Evolutionary conservation across 2,329 filamentous ascomycete genomes (phyloP), one percentile per base, ranked within the genome.

Genomic region (Trichoderma guizhouense): DNA sequence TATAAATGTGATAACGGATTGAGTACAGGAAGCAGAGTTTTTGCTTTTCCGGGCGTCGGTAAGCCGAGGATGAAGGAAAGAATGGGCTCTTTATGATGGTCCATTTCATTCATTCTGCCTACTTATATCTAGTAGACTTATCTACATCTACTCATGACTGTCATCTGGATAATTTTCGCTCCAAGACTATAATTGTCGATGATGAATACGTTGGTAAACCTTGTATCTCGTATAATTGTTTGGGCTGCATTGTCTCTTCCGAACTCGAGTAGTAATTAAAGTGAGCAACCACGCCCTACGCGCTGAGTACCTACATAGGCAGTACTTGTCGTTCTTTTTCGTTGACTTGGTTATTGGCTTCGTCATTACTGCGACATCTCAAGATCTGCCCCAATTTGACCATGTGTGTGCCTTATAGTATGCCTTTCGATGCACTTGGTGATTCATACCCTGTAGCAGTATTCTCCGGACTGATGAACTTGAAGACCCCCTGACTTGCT

Each of bases 141-240:
- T 2, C 15, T 18, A 18, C 0, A 18, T 39, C 15, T 39, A 18
- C 7, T 39, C 1, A 39, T 39, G 18, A 15, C 36, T 39, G 15
- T 8, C 3, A 0, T 39, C 14, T 39, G 7, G 36, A 39, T 8
- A 7, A 8, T 7, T 39, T 18, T 1, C 15, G 1, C 7, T 18
- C 3, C 0, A 39, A 39, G 15, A 39, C 36, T 39, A 6, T 43
- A n/a, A 43, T 9, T 3, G 7, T 43, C 39, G 15, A 43, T 43
- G 7, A n/a, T 8, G 8, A 0, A 18, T 39, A 2, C 0, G 36
- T 3, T 3, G 15, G 3, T 39, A 8, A 39, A 39, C 1, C 7
- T 18, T 39, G 36, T 8, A 39, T 39, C 36, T 39, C 34, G 3
- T 15, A 15, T 7, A 39, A 6, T 39, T 15, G 7, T 39, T 18